Base-by-base conservation (phyloP, 2,329 filamentous ascomycete genomes). In the Metarhizium album region DNA sequence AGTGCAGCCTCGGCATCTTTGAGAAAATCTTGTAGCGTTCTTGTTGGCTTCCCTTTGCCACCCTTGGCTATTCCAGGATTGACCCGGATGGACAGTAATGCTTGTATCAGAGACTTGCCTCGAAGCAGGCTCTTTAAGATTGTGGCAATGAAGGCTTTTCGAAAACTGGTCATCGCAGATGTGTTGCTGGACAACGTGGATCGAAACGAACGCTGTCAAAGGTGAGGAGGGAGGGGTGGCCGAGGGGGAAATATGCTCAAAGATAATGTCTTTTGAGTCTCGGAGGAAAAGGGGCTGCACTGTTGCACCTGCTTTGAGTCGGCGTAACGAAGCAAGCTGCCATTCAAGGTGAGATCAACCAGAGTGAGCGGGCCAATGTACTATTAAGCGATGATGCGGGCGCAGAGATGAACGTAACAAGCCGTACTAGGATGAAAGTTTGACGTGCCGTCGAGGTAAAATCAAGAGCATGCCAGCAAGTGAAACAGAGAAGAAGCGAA, bases 21-120 rank as follows among this genome's bases (percentile, higher is more conserved):
- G 51, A 84, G 65, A 58, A 83, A 84, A 14, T 76, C 73, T n/a
- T 72, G 66, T 37, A 72, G 57, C 49, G 60, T 70, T 53, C 56
- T 60, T 47, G 51, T 59, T 42, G 57, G 49, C 8, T 55, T 57
- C 35, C 47, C 54, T 20, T 63, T 60, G 45, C 52, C 48, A 45
- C 53, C 57, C 42, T 66, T 67, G 50, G 68, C 53, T 45, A 62
- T 56, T 45, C 68, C 57, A 29, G 76, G 71, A 52, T 64, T 69
- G 42, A 74, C 64, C 75, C 76, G 80, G 60, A 75, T 76, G 53
- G 75, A 68, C 52, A 83, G 64, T 29, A 83, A 67, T 47, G 78
- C 75, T 60, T 79, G 73, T 53, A 83, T 63, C 54, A 83, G 67
- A 47, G 78, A 79, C 67, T 77, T 82, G 58, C 80, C 80, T 48